phyloP scores from a whole-genome alignment of 148 eudicot genomes.

The Fagopyrum esculentum region DNA sequence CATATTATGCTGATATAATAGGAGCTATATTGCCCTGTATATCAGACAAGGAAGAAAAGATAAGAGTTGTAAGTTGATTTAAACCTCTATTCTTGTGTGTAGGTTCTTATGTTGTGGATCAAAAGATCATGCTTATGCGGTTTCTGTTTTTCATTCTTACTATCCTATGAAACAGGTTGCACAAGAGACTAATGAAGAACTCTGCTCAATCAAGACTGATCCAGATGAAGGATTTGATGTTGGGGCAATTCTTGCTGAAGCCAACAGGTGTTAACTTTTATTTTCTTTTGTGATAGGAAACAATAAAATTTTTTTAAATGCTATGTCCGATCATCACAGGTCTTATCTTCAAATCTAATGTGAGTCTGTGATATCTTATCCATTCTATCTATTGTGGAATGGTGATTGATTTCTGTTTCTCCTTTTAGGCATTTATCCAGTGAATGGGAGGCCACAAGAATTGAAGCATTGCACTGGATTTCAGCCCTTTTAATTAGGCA shows the following conservation, averaged over 20 bases:
- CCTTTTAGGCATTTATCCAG: constrained; percentile 63
- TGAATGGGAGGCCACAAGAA: constrained; percentile 97
- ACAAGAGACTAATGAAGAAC: constrained; percentile 95
- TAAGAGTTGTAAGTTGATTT: constrained; percentile 69
- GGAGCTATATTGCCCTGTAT: constrained; percentile 95
- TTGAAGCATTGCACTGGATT: constrained; percentile 92
- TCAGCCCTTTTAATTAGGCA: constrained; percentile 72
- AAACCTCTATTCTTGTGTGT: not conserved
- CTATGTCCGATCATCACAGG: not conserved
- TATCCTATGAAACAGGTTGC: constrained; percentile 51
- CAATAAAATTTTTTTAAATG: not conserved
- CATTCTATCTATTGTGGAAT: constrained; percentile 2
- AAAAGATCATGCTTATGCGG: not conserved
- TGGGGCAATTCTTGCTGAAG: constrained; percentile 75
- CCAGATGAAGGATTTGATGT: constrained; percentile 93
- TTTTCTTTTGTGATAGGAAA: not conserved
- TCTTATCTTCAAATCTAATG: not conserved
- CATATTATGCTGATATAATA: constrained; percentile 91
- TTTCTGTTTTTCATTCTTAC: not conserved
- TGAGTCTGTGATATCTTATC: not conserved
- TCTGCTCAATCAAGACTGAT: constrained; percentile 59
- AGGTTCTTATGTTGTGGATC: not conserved
- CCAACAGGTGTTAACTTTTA: constrained; percentile 49
- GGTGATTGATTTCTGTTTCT: constrained; percentile 9
- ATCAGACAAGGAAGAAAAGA: constrained; percentile 95